Evolutionary conservation across 2,329 filamentous ascomycete species (phyloP), one percentile per base, ranked within the genome.

Genomic region (Curvularia spicifera): DNA sequence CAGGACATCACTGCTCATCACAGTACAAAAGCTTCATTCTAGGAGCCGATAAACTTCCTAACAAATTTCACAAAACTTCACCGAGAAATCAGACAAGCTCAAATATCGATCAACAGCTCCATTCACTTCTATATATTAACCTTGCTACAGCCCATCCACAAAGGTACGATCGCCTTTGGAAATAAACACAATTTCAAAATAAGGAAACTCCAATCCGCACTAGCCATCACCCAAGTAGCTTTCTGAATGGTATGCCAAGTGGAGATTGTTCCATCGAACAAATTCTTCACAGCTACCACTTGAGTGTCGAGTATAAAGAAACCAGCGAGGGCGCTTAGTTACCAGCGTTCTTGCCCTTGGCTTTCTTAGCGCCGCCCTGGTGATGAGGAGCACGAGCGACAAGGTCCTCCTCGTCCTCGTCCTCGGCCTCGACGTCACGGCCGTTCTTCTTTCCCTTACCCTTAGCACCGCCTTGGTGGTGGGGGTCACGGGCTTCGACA

Each of bases 391-490:
- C 29, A 31, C 29, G 29, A 12, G 29, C 10, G 5, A 9, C 29
- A 31, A n/a, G 26, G 26, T 28, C 26, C 8, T 28, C 26, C 26
- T 5, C 26, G 8, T 28, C 26, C 26, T 28, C 26, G 18, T 18
- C 18, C 18, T 18, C 18, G 18, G 18, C 18, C 15, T 18, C 28
- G 8, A 20, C 29, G n/a, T 22, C 29, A 8, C 29, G 29, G 6
- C 24, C 24, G 8, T 28, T 42, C 33, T 50, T 51, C 42, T 60
- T 62, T 13, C 58, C 63, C 26, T 29, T 31, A 5, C 43, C 43
- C 44, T 61, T 61, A 1, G 13, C 12, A 13, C 13, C 22, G 20
- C 45, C 46, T 18, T 56, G 57, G 46, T 57, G 55, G 18, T 42
- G 54, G 51, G 44, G 52, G 1, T 28, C 22, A 9, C 42, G 45